Percentiles rank a stretch among this genome's conserved stretches.
Conservation (phyloP, 75 land plant species). For the Pinus taeda region DNA sequence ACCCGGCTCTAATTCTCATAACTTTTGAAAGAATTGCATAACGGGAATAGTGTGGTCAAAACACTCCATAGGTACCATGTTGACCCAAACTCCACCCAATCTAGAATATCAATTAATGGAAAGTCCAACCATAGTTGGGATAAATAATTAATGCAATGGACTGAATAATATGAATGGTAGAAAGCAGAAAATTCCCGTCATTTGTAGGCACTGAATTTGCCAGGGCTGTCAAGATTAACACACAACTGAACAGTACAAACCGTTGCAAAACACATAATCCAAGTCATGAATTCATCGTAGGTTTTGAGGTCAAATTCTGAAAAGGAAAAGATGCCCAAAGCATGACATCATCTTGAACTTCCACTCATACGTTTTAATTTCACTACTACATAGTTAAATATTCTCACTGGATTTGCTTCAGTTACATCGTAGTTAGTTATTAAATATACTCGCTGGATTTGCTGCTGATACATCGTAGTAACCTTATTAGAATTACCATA, state of each 20-base stretch:
- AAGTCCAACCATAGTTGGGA: not conserved
- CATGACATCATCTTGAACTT: no score
- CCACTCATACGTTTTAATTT: not conserved
- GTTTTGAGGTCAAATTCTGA: not conserved
- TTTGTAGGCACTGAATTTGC: not conserved
- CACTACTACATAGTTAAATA: not conserved
- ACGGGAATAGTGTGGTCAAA: no score
- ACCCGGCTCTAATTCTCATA: no score
- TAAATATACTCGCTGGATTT: not conserved
- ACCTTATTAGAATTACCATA: not conserved
- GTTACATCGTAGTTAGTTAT: not conserved
- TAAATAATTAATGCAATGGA: not conserved
- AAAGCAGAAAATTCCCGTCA: not conserved
- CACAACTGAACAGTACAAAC: not conserved
- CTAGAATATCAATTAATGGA: no score
- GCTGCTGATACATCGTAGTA: constrained; percentile 2
- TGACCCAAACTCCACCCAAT: no score
- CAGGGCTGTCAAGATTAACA: not conserved
- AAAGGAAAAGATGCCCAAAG: no score
- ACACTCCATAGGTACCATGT: no score
- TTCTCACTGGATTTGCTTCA: not conserved
- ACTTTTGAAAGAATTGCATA: no score
- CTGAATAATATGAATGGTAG: not conserved
- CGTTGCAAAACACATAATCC: not conserved
- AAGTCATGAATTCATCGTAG: not conserved